phyloP scores from a whole-genome alignment of 2,329 filamentous ascomycete species.

The Fusarium anthophilum region DNA sequence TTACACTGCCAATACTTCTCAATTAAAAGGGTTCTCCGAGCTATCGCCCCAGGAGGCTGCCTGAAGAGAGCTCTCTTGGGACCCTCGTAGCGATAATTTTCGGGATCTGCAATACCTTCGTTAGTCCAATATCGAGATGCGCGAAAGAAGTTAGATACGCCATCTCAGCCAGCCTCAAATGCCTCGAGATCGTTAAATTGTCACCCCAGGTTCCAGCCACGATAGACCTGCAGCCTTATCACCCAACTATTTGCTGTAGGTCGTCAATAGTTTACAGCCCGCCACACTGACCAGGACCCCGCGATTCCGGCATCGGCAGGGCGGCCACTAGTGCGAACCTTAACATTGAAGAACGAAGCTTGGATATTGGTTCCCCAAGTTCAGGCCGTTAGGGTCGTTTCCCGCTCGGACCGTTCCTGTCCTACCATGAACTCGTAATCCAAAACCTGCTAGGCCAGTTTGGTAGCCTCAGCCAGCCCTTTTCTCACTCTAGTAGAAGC shows the following conservation, averaged over 20 bases:
- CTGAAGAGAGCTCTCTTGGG: no score
- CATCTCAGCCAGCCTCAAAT: neutral
- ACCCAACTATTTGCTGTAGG: neutral
- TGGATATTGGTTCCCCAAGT: neutral
- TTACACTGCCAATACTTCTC: rapidly evolving
- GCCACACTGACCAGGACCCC: neutral
- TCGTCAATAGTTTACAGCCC: neutral
- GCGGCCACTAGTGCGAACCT: neutral
- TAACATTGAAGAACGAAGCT: neutral
- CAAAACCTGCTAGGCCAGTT: neutral
- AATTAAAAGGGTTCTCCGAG: rapidly evolving
- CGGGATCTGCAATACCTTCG: neutral
- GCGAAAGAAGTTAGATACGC: neutral
- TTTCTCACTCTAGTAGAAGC: neutral
- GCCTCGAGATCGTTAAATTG: no score
- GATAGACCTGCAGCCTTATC: neutral
- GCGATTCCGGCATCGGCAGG: neutral
- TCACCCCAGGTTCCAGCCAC: neutral
- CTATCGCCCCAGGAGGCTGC: no score
- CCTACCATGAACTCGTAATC: no score
- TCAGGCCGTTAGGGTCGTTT: no score
- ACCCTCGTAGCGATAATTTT: neutral
- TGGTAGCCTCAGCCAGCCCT: neutral
- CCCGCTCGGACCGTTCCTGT: neutral
- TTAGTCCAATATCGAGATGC: neutral